A percentile compares a stretch with the other conserved stretches of the same genome.
Conservation (phyloP, 768 basidiomycete genomes). For the Boletus barrowsii region DNA sequence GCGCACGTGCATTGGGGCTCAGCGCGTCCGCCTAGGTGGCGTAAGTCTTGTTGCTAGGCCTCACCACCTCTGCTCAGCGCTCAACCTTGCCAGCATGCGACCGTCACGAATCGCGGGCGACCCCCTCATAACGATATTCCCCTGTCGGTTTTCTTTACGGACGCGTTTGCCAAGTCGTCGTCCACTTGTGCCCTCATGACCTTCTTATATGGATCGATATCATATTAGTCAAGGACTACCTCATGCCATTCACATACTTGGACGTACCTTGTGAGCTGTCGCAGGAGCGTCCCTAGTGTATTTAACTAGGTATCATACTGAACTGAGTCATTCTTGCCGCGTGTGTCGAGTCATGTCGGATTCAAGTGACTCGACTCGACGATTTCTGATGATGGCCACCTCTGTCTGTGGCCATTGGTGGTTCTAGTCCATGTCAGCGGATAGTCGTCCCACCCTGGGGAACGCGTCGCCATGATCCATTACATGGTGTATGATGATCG, state of each 20-base stretch:
- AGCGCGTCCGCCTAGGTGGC: conserved; percentile 30
- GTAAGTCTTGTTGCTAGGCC: conserved; percentile 23
- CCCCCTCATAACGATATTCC: background rate
- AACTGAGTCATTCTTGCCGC: background rate
- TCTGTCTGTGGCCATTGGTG: background rate
- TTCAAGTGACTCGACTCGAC: conserved; percentile 6
- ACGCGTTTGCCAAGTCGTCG: background rate
- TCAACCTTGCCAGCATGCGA: conserved; percentile 10
- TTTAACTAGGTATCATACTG: conserved; percentile 6
- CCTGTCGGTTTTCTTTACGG: background rate
- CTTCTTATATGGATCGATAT: conserved; percentile 15
- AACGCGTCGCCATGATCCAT: too few relatives aligned
- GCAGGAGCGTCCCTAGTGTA: conserved; percentile 18
- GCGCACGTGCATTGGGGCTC: conserved; percentile 79
- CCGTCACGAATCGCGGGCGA: background rate
- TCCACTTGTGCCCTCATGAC: background rate
- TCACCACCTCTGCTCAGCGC: conserved; percentile 9
- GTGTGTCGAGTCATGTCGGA: background rate
- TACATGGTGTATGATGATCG: too few relatives aligned
- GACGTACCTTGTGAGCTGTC: conserved; percentile 15
- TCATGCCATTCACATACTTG: conserved; percentile 6
- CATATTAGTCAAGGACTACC: conserved; percentile 17
- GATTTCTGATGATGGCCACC: too few relatives aligned
- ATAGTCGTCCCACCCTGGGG: too few relatives aligned
- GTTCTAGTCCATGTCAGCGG: too few relatives aligned